These are phyloP conservation scores for Fusarium pseudonygamai DNA, from an alignment of 2,329 filamentous ascomycete genomes.

Conservation along the genomic window DNA sequence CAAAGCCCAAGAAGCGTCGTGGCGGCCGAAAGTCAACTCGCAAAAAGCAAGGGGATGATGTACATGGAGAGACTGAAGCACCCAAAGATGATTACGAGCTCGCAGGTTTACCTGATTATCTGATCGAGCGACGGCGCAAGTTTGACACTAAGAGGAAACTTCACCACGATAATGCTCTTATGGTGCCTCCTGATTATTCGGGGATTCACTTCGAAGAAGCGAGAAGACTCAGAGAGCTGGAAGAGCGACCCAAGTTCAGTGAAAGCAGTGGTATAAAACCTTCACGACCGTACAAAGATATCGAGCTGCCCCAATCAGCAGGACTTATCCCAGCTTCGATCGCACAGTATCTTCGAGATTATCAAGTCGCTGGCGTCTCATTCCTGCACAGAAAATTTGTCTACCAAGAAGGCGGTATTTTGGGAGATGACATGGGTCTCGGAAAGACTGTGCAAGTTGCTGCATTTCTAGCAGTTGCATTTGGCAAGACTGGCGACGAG, in stretches of 20 bases:
- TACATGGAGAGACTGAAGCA: constrained; percentile 46
- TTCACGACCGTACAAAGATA: constrained; percentile 76
- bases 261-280: constrained; percentile 65
- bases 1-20: constrained; percentile 56
- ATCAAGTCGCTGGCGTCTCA: constrained; percentile 84
- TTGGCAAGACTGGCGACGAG: constrained; percentile 92
- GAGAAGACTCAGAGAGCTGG: constrained; percentile 50
- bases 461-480: constrained; percentile 88
- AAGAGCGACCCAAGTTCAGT: constrained; percentile 76
- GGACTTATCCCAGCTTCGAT: constrained; percentile 89
- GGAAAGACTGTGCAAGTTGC: constrained; percentile 98
- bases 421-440: constrained; percentile 97
- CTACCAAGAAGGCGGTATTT: constrained; percentile 87
- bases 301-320: constrained; percentile 77
- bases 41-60: constrained; percentile 41
- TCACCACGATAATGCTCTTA: constrained; percentile 74
- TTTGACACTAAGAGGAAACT: constrained; percentile 72
- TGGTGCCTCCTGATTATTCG: constrained; percentile 79
- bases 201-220: constrained; percentile 74
- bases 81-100: constrained; percentile 57
- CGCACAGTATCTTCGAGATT: constrained; percentile 90
- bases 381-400: constrained; percentile 92
- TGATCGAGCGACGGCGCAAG: constrained; percentile 71
- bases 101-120: constrained; percentile 66
- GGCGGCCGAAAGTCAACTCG: constrained; percentile 44